Conservation (phyloP, 73 alveolate genomes). For the Tetrahymena thermophila region DNA sequence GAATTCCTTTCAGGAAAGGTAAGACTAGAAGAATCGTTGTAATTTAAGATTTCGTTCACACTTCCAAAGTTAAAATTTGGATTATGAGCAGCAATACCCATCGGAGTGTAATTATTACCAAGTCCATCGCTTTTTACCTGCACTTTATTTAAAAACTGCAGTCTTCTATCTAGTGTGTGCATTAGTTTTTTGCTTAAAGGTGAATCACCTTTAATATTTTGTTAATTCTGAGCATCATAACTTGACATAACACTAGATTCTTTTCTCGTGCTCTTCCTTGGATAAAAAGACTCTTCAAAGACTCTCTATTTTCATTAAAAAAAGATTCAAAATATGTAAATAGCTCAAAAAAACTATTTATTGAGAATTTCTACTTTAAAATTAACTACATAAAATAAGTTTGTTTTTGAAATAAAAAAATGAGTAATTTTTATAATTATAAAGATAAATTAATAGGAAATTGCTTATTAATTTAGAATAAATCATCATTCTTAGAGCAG, state of each 20-base stretch:
- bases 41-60: not conserved
- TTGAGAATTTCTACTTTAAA: too few species aligned
- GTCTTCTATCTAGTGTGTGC: not conserved
- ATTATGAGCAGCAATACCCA: not conserved
- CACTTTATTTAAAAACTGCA: not conserved
- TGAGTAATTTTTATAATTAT: too few species aligned
- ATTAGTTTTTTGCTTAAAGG: not conserved
- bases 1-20: not conserved
- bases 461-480: too few species aligned
- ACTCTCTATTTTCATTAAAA: not conserved
- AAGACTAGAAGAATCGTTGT: not conserved
- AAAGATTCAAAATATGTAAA: too few species aligned
- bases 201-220: not conserved
- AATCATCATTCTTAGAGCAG: too few species aligned
- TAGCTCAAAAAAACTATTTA: too few species aligned
- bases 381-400: too few species aligned
- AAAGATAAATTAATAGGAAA: too few species aligned
- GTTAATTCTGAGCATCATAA: not conserved
- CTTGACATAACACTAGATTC: not conserved
- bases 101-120: not conserved
- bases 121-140: not conserved
- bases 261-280: not conserved
- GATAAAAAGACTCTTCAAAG: not conserved
- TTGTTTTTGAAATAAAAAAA: too few species aligned
- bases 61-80: not conserved